Evolutionary conservation across 305 asterid genomes (phyloP), one percentile per base, ranked within the genome.

Genomic region (Rubia tinctorum): DNA sequence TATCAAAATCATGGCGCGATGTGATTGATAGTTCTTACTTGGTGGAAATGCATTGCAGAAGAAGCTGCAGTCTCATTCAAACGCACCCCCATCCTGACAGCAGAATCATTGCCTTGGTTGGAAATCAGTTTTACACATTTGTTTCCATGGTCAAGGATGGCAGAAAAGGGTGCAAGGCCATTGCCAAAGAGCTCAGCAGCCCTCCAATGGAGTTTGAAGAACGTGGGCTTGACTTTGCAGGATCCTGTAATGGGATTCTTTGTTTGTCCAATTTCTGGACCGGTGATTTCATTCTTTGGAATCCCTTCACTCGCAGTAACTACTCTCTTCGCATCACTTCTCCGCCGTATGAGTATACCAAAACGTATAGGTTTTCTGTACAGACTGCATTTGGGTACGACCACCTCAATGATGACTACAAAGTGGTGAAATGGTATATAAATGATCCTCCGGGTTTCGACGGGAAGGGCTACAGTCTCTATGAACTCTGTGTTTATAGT

Each of bases 1-100:
- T 71, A 18, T 71, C 56, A 23, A 71, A 71, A 43, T 71, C 56
- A 58, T 71, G 66, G 75, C 65, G 17, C 4, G 64, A 37, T 51
- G 39, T 53, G 42, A 70, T 53, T n/a, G 65, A 51, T 13, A 25
- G 56, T 9, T 9, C 39, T 9, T 14, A 10, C 12, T 71, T 56
- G 42, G 22, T 39, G 64, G 12, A 71, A n/a, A 22, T 56, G 42
- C 55, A 71, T 58, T 34, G 44, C 42, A 11, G 37, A n/a, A 56
- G 40, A 13, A 20, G 22, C 5, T 1, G 8, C 23, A 30, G 44
- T 20, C 43, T 63, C 68, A 10, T 20, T 23, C 17, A 60, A 25
- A 0, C 66, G 5, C 0, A 23, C 23, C 39, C 66, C 8, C 66
- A n/a, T 34, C 25, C 42, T 3, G 75, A 71, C 8, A 56, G 34